A percentile compares a stretch with the other conserved stretches of the same genome.
Conservation (phyloP, 164 flowering plant species). For the Umbellularia californica region DNA sequence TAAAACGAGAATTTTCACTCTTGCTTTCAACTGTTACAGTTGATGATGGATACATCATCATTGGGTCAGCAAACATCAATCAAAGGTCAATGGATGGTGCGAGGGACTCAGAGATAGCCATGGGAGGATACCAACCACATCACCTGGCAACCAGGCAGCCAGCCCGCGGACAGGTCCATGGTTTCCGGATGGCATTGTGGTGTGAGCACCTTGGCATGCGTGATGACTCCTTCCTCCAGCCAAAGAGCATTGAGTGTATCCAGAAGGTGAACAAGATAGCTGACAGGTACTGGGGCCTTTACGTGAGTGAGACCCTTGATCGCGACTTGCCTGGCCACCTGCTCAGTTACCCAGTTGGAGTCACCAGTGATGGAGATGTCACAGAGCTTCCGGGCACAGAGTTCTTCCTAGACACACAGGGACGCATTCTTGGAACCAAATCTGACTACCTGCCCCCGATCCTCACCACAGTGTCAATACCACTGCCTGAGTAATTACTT, state of each 20-base stretch:
- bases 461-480: constrained; percentile 46
- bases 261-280: constrained; percentile 53
- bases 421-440: too few relatives aligned
- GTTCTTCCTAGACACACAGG: too few relatives aligned
- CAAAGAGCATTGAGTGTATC: constrained; percentile 53
- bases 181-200: constrained; percentile 85
- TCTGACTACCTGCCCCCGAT: constrained; percentile 53
- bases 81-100: constrained; percentile 85
- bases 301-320: constrained; percentile 31
- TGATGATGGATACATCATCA: constrained; percentile 81
- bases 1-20: too few relatives aligned
- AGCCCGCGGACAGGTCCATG: constrained; percentile 64
- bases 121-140: constrained; percentile 80
- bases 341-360: constrained; percentile 56
- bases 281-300: constrained; percentile 49
- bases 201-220: constrained; percentile 67
- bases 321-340: constrained; percentile 67
- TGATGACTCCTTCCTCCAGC: constrained; percentile 37
- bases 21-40: constrained; percentile 31
- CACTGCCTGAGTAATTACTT: constrained; percentile 10
- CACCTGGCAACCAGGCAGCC: constrained; percentile 42
- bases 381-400: too few relatives aligned
- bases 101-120: constrained; percentile 81
- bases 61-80: constrained; percentile 85
- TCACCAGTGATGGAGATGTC: constrained; percentile 37